Evolutionary conservation across 371 early-diverging fungal species (phyloP).

Genomic region (Circinella minor): DNA sequence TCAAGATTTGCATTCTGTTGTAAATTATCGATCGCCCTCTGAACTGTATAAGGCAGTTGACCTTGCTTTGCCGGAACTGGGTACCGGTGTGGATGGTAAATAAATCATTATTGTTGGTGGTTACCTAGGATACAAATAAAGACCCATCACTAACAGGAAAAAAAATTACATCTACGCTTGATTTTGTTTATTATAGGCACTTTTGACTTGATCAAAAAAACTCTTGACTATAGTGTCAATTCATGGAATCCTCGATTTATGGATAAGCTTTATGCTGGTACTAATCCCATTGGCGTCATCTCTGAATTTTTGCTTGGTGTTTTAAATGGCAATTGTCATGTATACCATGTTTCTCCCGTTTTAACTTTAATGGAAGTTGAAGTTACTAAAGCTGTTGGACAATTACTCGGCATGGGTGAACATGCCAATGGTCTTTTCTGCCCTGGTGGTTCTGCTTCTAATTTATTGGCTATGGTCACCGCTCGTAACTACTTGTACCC

Average conservation of each 20-base stretch:
- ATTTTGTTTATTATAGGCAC: constrained; percentile 36
- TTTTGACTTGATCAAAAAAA: constrained; percentile 57
- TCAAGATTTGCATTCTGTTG: constrained; percentile 42
- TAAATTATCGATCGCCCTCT: constrained; percentile 53
- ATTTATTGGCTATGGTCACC: constrained; percentile 80
- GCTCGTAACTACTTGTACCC: constrained; percentile 78
- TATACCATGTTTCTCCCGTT: constrained; percentile 81
- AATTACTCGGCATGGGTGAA: constrained; percentile 63
- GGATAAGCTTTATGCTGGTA: constrained; percentile 87
- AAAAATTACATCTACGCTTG: background rate
- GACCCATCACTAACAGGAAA: background rate
- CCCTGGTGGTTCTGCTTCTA: constrained; percentile 85
- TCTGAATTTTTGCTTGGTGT: constrained; percentile 76
- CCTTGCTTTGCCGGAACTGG: constrained; percentile 52
- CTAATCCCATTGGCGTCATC: constrained; percentile 81
- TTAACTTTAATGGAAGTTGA: constrained; percentile 77
- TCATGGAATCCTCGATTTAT: constrained; percentile 82
- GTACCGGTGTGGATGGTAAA: constrained; percentile 59
- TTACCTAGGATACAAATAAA: background rate
- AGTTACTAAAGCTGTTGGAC: constrained; percentile 61
- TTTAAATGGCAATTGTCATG: constrained; percentile 84
- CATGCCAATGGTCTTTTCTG: constrained; percentile 73
- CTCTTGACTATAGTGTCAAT: constrained; percentile 63
- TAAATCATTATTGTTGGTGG: too few relatives aligned
- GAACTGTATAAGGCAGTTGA: constrained; percentile 60